Evolutionary conservation across 371 early-diverging fungal species (phyloP), one percentile per base, ranked within the genome.

Genomic region (Rhizomucor miehei): DNA sequence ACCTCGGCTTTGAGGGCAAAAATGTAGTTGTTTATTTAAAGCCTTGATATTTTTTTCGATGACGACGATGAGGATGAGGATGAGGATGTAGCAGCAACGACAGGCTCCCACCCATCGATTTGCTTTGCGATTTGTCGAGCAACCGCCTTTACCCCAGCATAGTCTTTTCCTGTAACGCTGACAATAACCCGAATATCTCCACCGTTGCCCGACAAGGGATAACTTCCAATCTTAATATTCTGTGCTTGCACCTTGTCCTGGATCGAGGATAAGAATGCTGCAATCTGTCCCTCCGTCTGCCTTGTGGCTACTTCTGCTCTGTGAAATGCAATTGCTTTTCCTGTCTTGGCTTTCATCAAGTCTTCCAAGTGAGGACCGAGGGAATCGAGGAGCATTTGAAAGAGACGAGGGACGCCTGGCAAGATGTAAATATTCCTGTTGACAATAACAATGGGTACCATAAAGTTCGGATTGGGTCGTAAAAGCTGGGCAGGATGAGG

Each of bases 321-420:
- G 29, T 29, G 29, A 8, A 29, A 29, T 5, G 29, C 5, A 5
- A 8, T 29, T 8, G 29, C 29, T 29, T 29, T 29, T 3, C 29
- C 29, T 29, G 29, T 29, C 29, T 29, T 29, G 29, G 29, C 29
- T 29, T 29, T 29, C 29, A 29, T 8, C 8, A 29, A 29, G 3
- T 8, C 29, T 5, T 8, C 8, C 0, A 51, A 23, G 9, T 67
- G 55, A 20, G 72, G 64, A 4, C 67, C 57, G 0, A 80, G 55
- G 1, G 75, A 71, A 0, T 71, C 64, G 0, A 83, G 43, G 2
- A 89, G 62, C 13, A 56, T 56, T 46, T 76, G 70, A 56, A 90
- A 90, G 35, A 89, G 63, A 19, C 67, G 46, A 10, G 90, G 89
- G 29, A 90, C 69, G 0, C 90, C 90, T 0, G 90, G 90, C 10